These are phyloP conservation scores for Aphanomyces stellatus DNA, from an alignment of 352 stramenopile genomes.

Conservation along the genomic window DNA sequence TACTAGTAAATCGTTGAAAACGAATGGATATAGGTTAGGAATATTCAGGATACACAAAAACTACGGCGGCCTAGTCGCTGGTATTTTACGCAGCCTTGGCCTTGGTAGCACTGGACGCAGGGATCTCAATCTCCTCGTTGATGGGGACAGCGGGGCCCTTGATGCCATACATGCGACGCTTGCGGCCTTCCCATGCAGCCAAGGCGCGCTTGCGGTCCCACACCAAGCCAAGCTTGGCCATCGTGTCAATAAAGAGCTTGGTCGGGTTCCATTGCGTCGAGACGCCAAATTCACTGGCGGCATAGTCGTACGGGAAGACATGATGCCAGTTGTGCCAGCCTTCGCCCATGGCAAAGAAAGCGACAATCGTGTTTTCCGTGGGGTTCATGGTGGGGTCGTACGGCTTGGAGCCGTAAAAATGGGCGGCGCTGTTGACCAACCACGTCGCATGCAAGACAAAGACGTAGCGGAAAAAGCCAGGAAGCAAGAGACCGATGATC, in stretches of 20 bases:
- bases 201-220: constrained; percentile 91
- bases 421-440: constrained; percentile 97
- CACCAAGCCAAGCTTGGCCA: constrained; percentile 87
- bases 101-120: too few species aligned
- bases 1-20: too few species aligned
- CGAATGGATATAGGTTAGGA: too few species aligned
- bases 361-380: constrained; percentile 96
- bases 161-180: constrained; percentile 20
- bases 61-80: too few species aligned
- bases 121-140: too few species aligned
- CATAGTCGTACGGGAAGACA: constrained; percentile 99
- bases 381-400: constrained; percentile 94
- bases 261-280: constrained; percentile 96
- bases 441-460: constrained; percentile 96
- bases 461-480: constrained; percentile 91
- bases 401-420: constrained; percentile 96
- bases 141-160: neutral
- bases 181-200: constrained; percentile 92
- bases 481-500: constrained; percentile 93
- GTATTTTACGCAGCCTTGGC: too few species aligned
- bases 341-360: constrained; percentile 93
- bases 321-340: constrained; percentile 99
- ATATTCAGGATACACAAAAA: too few species aligned
- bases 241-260: constrained; percentile 95
- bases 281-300: constrained; percentile 95